Evolutionary conservation across 2,329 filamentous ascomycete genomes (phyloP).

Genomic region (Hirsutella rhossiliensis): DNA sequence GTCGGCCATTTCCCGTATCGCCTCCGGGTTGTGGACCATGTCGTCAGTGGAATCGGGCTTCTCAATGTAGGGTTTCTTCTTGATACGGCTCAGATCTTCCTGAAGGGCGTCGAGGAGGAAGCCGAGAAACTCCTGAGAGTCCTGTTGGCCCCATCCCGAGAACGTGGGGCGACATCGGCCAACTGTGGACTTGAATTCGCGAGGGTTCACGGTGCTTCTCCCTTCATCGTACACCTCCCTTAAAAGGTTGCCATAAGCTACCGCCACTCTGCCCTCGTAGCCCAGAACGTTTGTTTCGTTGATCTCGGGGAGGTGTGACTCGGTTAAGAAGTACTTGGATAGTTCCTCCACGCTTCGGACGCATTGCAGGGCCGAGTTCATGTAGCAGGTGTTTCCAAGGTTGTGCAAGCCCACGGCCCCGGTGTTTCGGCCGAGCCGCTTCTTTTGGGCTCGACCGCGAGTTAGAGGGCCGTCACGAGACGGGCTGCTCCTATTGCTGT

Average conservation of each 20-base stretch:
- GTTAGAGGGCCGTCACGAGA: constrained; percentile 49
- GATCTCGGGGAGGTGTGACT: constrained; percentile 65
- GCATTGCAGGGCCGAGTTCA: constrained; percentile 96
- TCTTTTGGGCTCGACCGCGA: constrained; percentile 58
- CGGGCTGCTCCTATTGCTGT: constrained; percentile 58
- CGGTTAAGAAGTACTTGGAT: constrained; percentile 76
- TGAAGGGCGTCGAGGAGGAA: constrained; percentile 91
- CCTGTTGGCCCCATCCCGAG: constrained; percentile 90
- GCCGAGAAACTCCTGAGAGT: constrained; percentile 92
- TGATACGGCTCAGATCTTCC: constrained; percentile 86
- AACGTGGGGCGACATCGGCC: constrained; percentile 76
- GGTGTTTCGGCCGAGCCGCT: constrained; percentile 54
- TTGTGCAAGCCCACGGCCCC: constrained; percentile 81
- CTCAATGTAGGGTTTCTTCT: constrained; percentile 93
- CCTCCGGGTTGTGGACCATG: constrained; percentile 72
- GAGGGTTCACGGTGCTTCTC: constrained; percentile 60
- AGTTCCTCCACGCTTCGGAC: constrained; percentile 88
- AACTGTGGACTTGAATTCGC: constrained; percentile 71
- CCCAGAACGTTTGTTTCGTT: constrained; percentile 79
- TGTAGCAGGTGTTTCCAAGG: constrained; percentile 95
- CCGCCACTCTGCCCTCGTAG: constrained; percentile 77
- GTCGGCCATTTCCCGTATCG: constrained; percentile 74
- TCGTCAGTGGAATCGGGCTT: constrained; percentile 97
- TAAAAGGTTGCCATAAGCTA: constrained; percentile 65
- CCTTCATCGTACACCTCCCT: constrained; percentile 65